Evolutionary conservation across 2,329 filamentous ascomycete genomes (phyloP), one percentile per base, ranked within the genome.

Genomic region (Ophiostoma novo-ulmi): DNA sequence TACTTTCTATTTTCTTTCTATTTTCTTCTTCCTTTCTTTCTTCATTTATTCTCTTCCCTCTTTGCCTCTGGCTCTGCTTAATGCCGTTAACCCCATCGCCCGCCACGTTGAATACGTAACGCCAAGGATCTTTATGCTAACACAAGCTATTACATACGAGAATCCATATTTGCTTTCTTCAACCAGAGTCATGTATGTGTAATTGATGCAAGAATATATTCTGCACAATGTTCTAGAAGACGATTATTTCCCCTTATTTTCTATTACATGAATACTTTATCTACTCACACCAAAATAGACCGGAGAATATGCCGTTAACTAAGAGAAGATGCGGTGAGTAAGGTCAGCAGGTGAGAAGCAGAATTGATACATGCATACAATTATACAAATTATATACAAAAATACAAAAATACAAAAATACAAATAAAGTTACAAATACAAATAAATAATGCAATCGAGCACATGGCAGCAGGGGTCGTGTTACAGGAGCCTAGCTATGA

Each of bases 121-220:
- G 52, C 22, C n/a, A 58, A 58, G 52, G 1, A 55, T 7, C 8
- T 58, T 26, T 13, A 7, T 58, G 10, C n/a, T 58, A 26, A 13
- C n/a, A 58, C 52, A 58, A 26, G 52, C 52, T 58, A 58, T 58
- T 58, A 58, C 52, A 58, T 58, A 58, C 52, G 52, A 58, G 52
- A 26, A 26, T 58, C 52, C n/a, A 58, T 22, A 17, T 13, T 44
- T 11, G 39, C 11, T 17, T 20, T 22, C 20, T 55, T 22, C 20
- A n/a, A 20, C 8, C 6, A 22, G 20, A 22, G n/a, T 22, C 6
- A 14, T 17, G 44, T 7, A 48, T 48, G 20, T 20, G 17, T 48
- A 48, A 48, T 48, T 20, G 17, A 58, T 11, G n/a, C 31, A 10
- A 26, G n/a, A 55, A 55, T n/a, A 31, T 31, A 3, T 31, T 31